phyloP scores from a whole-genome alignment of 2,329 filamentous ascomycete genomes.

The Fonsecaea monophora region DNA sequence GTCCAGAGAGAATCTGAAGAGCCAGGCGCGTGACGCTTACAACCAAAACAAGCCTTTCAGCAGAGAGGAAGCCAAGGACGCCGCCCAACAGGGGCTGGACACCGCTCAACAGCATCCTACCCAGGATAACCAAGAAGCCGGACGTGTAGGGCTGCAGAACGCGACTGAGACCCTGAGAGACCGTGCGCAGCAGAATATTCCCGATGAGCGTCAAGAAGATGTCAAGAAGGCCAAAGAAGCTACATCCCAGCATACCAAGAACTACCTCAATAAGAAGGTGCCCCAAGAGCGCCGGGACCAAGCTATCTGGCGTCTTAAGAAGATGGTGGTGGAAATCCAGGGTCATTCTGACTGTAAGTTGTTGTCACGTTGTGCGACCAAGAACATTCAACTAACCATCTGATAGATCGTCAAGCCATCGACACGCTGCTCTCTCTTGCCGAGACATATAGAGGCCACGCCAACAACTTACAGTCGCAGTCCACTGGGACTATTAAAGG shows the following conservation, averaged over 20 bases:
- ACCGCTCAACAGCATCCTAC: conserved; percentile 56
- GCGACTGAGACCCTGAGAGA: conserved; percentile 57
- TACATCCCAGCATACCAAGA: conserved; percentile 61
- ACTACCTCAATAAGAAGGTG: conserved; percentile 85
- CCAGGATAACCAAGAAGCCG: conserved; percentile 43
- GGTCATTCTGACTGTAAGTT: conserved; percentile 82
- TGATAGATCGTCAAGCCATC: conserved; percentile 79
- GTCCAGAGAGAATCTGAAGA: conserved; percentile 71
- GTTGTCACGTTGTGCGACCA: conserved; percentile 24
- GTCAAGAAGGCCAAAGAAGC: conserved; percentile 44
- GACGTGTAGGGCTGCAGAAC: conserved; percentile 43
- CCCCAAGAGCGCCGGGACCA: conserved; percentile 92
- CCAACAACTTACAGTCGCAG: conserved; percentile 68
- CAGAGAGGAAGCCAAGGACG: conserved; percentile 66
- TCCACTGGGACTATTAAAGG: conserved; percentile 73
- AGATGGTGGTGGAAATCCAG: conserved; percentile 97
- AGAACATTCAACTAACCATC: not conserved
- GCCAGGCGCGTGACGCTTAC: conserved; percentile 67
- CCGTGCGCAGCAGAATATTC: conserved; percentile 66
- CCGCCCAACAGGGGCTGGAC: conserved; percentile 63
- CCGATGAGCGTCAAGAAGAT: conserved; percentile 65
- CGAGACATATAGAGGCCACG: conserved; percentile 82
- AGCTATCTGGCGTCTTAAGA: conserved; percentile 90
- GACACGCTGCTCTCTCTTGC: conserved; percentile 83
- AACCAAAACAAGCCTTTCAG: conserved; percentile 63